phyloP scores from a whole-genome alignment of 345 rosid species.

The Lenwebbia sp. region DNA sequence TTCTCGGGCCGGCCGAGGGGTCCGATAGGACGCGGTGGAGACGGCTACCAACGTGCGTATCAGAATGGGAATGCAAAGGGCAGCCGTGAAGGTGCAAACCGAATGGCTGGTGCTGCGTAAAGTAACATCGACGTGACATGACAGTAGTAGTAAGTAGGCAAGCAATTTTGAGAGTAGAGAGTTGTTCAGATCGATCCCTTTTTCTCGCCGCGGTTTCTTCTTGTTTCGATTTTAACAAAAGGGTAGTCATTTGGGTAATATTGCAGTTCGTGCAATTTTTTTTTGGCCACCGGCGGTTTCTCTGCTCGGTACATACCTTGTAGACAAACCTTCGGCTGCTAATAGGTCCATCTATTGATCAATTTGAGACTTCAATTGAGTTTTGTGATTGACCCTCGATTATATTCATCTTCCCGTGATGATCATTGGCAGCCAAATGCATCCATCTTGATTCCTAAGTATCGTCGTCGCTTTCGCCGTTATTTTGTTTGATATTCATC shows the following conservation, averaged over 20 bases:
- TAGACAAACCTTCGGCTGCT: background rate
- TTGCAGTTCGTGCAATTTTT: background rate
- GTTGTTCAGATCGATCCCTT: background rate
- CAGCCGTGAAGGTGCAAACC: background rate
- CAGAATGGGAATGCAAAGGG: background rate
- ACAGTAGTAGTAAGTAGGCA: background rate
- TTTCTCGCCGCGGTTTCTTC: background rate
- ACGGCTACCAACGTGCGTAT: background rate
- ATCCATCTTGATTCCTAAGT: background rate
- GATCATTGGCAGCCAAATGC: background rate
- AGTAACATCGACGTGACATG: background rate
- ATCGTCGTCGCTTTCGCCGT: background rate
- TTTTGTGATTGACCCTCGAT: background rate
- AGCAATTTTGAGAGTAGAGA: slow-evolving; percentile 1
- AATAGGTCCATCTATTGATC: background rate
- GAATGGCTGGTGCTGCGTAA: background rate
- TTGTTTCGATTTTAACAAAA: background rate
- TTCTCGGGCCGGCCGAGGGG: slow-evolving; percentile 3
- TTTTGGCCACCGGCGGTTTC: background rate
- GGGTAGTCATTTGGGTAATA: background rate
- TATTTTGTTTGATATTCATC: background rate
- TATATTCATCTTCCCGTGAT: background rate
- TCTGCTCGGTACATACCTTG: background rate
- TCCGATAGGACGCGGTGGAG: slow-evolving; percentile 7
- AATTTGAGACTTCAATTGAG: background rate